Evolutionary conservation across 768 basidiomycete species (phyloP), one percentile per base, ranked within the genome.

Genomic region (Lactarius hengduanensis): DNA sequence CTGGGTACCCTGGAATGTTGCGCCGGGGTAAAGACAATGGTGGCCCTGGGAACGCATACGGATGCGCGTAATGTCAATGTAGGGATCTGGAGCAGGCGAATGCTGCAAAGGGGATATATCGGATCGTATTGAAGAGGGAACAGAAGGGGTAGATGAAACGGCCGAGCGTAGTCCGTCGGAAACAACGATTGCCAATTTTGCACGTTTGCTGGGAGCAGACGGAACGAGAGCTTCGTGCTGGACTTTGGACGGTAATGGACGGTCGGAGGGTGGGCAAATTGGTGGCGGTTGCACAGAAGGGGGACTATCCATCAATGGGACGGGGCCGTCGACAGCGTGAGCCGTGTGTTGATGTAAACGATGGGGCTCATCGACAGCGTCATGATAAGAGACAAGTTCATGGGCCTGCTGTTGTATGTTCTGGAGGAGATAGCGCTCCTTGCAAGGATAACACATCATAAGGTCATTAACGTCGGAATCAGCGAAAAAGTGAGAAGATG

Each of bases 1-100:
- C 79, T 98, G 96, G 0, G 92, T 94, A 3, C 96, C 96, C 66
- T 86, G 82, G 76, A 96, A 98, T 18, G 84, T 82, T 47, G 93
- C 90, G 3, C 96, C 96, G 36, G 96, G 90, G 77, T 95, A 92
- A 11, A 93, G 81, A 74, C 89, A 92, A 70, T 90, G 86, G 73
- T 90, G 89, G 15, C 83, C 84, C 69, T 86, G 86, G 22, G 88
- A 83, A 57, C 88, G 84, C 43, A 91, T 83, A 47, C 91, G 88
- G 57, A 93, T 76, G 26, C 85, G 88, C 59, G 91, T 92, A 67
- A 94, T 89, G 75, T 94, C 92, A 66, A 81, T 75, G 41, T 87
- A 77, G 7, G 92, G 92, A 66, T 84, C 81, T 3, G 79, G 81
- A 4, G 71, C 67, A 9, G 73, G 64, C 0, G 72, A 61, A 58